A percentile compares a stretch with the other conserved stretches of the same genome.
Evolutionary conservation across 257 asterid species (phyloP).

Genomic region (Avicennia marina): DNA sequence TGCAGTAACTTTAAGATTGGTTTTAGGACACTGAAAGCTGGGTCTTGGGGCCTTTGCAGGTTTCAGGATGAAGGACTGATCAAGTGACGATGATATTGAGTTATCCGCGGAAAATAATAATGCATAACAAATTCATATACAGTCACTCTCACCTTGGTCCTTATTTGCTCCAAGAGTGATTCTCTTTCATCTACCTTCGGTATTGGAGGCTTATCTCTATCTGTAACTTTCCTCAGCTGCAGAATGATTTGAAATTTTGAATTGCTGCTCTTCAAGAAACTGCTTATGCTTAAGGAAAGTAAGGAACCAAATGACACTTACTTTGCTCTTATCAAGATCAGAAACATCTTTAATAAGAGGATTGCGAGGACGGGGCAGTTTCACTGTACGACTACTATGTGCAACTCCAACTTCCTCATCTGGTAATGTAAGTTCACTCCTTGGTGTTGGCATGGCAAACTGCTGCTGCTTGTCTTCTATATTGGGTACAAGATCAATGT

Average conservation of each 20-base stretch:
- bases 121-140: background rate
- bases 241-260: conserved; percentile 22
- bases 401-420: conserved; percentile 30
- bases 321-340: conserved; percentile 59
- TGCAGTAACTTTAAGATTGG: conserved; percentile 66
- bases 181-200: conserved; percentile 54
- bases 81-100: conserved; percentile 21
- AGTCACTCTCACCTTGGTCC: conserved; percentile 42
- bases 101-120: conserved; percentile 22
- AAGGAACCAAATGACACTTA: conserved; percentile 20
- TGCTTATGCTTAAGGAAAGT: background rate
- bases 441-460: conserved; percentile 20
- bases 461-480: conserved; percentile 20
- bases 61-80: conserved; percentile 65
- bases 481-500: conserved; percentile 1
- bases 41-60: conserved; percentile 55
- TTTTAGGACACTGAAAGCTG: conserved; percentile 48
- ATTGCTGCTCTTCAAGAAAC: conserved; percentile 4
- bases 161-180: conserved; percentile 55
- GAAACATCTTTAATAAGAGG: conserved; percentile 51
- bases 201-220: conserved; percentile 32
- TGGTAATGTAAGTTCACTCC: conserved; percentile 23
- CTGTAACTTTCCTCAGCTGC: conserved; percentile 66
- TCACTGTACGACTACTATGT: conserved; percentile 28
- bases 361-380: conserved; percentile 44